Evolutionary conservation across 176 grass and related monocot species (phyloP), one percentile per base, ranked within the genome.

Genomic region (Eragrostis curvula): DNA sequence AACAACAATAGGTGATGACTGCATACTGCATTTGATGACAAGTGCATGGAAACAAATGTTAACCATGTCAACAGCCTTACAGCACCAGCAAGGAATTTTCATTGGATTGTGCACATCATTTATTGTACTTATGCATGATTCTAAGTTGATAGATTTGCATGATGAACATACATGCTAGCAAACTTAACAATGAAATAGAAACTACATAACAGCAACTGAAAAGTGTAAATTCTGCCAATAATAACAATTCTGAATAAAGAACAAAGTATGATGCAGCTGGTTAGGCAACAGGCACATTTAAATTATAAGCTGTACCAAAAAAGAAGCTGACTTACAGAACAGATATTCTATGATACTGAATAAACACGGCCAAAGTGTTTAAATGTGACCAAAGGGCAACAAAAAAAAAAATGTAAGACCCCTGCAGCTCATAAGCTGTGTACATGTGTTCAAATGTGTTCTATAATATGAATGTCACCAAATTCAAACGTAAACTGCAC

Each of bases 401-500:
- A 84, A 68, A 23, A 15, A 60, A 84, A 68, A 23, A 8, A 2
- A 74, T 62, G 7, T 5, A 65, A 68, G 70, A 43, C 8, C 58
- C 57, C 77, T 74, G 49, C 21, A 73, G 74, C 50, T 73, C 60
- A 12, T 83, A 51, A 24, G 16, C 66, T 71, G 36, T 44, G 2
- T 30, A 55, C 13, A 18, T 60, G 49, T 60, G 29, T 29, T 45
- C 8, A 58, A 47, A 66, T 79, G 40, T 78, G 28, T 3, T 70
- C 50, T 60, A 32, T 14, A 56, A 44, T 67, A 15, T 14, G 43
- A 66, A 73, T n/a, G 55, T 61, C 63, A 43, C 9, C 25, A 51
- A 75, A 85, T 51, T 50, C 70, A 50, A n/a, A 59, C 30, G 12
- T 32, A 88, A 46, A 72, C 41, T 73, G 27, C 42, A 66, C 28